Evolutionary conservation across 1,284 basidiomycete species (phyloP).

Genomic region (Tetrapyrgos nigripes): DNA sequence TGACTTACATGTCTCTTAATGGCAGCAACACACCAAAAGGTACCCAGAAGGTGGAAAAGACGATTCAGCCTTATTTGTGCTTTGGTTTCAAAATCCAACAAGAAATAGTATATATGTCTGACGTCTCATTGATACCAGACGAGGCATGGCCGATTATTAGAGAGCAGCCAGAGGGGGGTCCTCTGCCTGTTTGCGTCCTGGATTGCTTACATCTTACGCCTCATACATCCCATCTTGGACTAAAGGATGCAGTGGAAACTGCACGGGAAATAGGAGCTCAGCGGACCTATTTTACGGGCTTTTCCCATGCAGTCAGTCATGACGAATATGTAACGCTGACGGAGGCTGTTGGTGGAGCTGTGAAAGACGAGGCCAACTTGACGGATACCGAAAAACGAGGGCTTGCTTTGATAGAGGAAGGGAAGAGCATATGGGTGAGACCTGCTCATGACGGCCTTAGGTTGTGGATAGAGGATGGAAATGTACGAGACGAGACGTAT

Average conservation of each 20-base stretch:
- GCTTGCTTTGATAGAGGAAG: slow-evolving; percentile 51
- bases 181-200: slow-evolving; percentile 64
- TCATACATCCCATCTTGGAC: slow-evolving; percentile 78
- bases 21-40: slow-evolving; percentile 19
- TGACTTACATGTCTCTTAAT: slow-evolving; percentile 12
- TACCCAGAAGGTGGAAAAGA: slow-evolving; percentile 24
- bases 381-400: slow-evolving; percentile 49
- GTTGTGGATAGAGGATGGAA: slow-evolving; percentile 49
- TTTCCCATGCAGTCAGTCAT: slow-evolving; percentile 72
- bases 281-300: slow-evolving; percentile 75
- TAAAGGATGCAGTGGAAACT: slow-evolving; percentile 60
- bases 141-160: slow-evolving; percentile 64
- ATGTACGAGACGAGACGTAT: slow-evolving; percentile 59
- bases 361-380: slow-evolving; percentile 33
- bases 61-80: slow-evolving; percentile 69
- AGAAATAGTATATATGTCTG: slow-evolving; percentile 73
- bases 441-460: slow-evolving; percentile 76
- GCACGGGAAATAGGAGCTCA: slow-evolving; percentile 60
- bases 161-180: slow-evolving; percentile 27
- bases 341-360: slow-evolving; percentile 52
- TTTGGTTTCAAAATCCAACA: slow-evolving; percentile 78
- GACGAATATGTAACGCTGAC: slow-evolving; percentile 69
- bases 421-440: slow-evolving; percentile 61
- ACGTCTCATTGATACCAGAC: slow-evolving; percentile 77
- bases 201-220: slow-evolving; percentile 70